A percentile compares a stretch with the other conserved stretches of the same genome.
Evolutionary conservation across 2,329 filamentous ascomycete species (phyloP).

Genomic region (Aspergillus carbonarius): DNA sequence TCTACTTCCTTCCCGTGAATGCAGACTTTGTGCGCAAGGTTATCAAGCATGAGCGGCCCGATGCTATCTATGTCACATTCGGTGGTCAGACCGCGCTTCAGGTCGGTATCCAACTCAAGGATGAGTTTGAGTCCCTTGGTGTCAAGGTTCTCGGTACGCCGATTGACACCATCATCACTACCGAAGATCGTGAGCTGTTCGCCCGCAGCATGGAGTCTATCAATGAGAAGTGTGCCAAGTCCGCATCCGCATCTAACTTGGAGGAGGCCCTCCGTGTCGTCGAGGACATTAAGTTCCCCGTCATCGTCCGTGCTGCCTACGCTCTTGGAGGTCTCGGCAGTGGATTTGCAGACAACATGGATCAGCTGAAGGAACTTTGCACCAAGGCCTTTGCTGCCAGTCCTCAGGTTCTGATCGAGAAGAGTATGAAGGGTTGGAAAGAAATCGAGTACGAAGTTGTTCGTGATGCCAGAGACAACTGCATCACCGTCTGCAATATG

Average conservation of each 20-base stretch:
- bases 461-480: conserved; percentile 92
- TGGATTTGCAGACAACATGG: conserved; percentile 88
- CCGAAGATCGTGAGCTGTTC: conserved; percentile 95
- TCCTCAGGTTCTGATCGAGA: conserved; percentile 93
- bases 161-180: conserved; percentile 97
- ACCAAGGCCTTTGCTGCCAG: conserved; percentile 92
- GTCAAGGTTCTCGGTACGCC: conserved; percentile 94
- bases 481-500: conserved; percentile 99
- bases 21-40: conserved; percentile 97
- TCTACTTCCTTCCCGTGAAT: conserved; percentile 97
- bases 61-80: conserved; percentile 97
- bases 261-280: conserved; percentile 88
- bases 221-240: conserved; percentile 96
- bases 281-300: conserved; percentile 88
- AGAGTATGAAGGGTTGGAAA: conserved; percentile 99
- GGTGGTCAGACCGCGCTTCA: conserved; percentile 96
- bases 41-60: conserved; percentile 88
- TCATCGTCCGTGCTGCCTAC: conserved; percentile 95
- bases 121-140: conserved; percentile 89
- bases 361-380: conserved; percentile 81
- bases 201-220: conserved; percentile 98
- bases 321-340: conserved; percentile 92
- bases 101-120: conserved; percentile 95
- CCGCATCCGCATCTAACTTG: conserved; percentile 82
- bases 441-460: conserved; percentile 99